Evolutionary conservation across 1,139 yeast species (phyloP), one percentile per base, ranked within the genome.

Genomic region (Arxiozyma slooffiae): DNA sequence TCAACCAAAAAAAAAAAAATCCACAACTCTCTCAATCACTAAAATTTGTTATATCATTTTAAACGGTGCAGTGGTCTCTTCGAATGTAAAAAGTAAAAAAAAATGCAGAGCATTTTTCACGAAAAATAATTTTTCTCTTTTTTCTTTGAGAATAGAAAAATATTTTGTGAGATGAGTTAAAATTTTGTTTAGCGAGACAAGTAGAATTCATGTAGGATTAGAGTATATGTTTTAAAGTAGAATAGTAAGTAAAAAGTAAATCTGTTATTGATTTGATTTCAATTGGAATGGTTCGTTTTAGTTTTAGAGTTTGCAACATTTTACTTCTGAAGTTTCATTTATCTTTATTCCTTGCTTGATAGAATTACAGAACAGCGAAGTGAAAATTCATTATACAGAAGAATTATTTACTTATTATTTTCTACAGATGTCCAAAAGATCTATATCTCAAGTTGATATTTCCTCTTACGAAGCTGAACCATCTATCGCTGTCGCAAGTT

Each of bases 401-500:
- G 36, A 30, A 11, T 30, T 14, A 30, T 30, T 30, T 30, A 30
- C 3, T n/a, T 7, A 2, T 30, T 30, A 11, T 30, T 20, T 26
- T 41, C n/a, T 18, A 37, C 42, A 16, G 17, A 51, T 55, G 48
- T 43, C 49, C 24, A 62, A 63, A 50, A 57, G 64, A 46, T 39
- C 53, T 18, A 46, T 55, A 39, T 50, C 55, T 5, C 58, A 57
- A 17, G 54, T 63, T 11, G 53, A 55, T 14, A 52, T 64, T 21
- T 57, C 56, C 14, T 51, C 51, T 22, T 56, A 49, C 37, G 63
- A 63, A 46, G 65, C 62, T 11, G 62, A 63, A 14, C 68, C 71
- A 11, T 57, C 69, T 1, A 59, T 69, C 7, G 72, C 67, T 1
- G 73, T 74, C 6, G 72, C 76, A 2, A 70, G 71, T 9, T 84